Evolutionary conservation across 176 grass and related monocot species (phyloP), one percentile per base, ranked within the genome.

Genomic region (Oryza nivara): DNA sequence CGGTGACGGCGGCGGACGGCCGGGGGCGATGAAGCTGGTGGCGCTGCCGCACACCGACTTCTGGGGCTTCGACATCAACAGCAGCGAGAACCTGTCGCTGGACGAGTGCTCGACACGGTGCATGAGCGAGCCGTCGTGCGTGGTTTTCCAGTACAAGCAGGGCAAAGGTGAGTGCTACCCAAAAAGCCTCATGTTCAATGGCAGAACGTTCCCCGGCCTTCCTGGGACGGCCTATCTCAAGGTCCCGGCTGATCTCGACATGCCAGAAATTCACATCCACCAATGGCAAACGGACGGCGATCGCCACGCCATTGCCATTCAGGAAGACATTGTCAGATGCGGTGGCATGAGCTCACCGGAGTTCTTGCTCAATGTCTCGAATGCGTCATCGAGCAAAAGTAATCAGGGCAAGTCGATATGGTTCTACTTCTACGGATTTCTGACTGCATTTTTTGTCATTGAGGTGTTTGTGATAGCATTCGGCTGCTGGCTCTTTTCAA

Each of bases 111-210:
- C 43, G 82, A 71, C 1, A 75, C 47, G 52, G 73, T 84, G 40
- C 40, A 41, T 41, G 40, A 41, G 40, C 40, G 40, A 41, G 7
- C 40, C 7, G 7, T 41, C 40, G 40, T 41, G 40, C 40, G 40
- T 41, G 40, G 40, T 8, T 6, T 41, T 41, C 48, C 75, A 92
- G 46, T 82, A 87, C 87, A 86, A 84, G 76, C 36, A 28, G 69
- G n/a, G 74, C 38, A 80, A 12, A 16, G 49, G 49, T 26, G 69
- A 41, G 67, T 92, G 87, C 56, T 82, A 22, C 63, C 76, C 76
- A 77, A 93, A 93, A 76, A 85, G 84, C 79, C 68, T 87, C 26
- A 61, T 93, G 43, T 83, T 82, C 79, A 93, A 93, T 22, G 91
- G 91, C 22, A 74, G 75, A 23, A 78, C 85, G 25, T 83, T 65